phyloP scores from a whole-genome alignment of 2,329 filamentous ascomycete genomes.

The Cephalotrichum gorgonifer region DNA sequence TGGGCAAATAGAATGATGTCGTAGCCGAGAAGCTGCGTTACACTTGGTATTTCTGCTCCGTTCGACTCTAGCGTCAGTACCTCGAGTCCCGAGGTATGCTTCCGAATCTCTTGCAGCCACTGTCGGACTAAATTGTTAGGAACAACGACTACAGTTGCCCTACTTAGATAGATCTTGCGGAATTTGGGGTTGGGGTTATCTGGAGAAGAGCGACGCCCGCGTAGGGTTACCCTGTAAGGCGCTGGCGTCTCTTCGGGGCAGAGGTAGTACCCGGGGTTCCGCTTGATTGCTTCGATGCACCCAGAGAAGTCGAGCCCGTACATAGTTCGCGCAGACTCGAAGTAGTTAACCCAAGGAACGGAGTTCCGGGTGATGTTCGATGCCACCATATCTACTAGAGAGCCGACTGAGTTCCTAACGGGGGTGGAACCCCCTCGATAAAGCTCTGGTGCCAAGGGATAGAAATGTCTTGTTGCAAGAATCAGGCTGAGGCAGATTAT shows the following conservation, averaged over 20 bases:
- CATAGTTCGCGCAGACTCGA: constrained; percentile 37
- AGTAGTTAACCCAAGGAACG: constrained; percentile 59
- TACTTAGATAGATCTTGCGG: constrained; percentile 49
- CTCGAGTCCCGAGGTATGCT: constrained; percentile 60
- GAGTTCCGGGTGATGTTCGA: constrained; percentile 54
- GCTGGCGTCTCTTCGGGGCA: constrained; percentile 29
- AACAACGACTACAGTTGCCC: constrained; percentile 66
- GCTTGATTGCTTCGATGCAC: constrained; percentile 45
- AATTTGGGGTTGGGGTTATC: neutral
- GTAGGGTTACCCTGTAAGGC: constrained; percentile 12
- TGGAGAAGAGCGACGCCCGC: neutral
- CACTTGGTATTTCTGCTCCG: constrained; percentile 37
- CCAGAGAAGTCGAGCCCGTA: constrained; percentile 37
- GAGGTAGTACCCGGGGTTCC: constrained; percentile 51
- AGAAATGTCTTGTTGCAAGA: constrained; percentile 61
- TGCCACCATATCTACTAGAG: constrained; percentile 67
- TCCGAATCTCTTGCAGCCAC: constrained; percentile 71
- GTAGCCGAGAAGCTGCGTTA: constrained; percentile 48
- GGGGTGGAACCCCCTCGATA: constrained; percentile 33
- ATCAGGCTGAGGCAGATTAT: constrained; percentile 73
- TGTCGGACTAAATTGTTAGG: constrained; percentile 76
- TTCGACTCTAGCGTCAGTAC: constrained; percentile 44
- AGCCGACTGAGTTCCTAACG: constrained; percentile 39
- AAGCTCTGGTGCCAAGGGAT: constrained; percentile 54
- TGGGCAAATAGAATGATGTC: constrained; percentile 75